phyloP scores from a whole-genome alignment of 1,284 basidiomycete genomes.

The Ganoderma boninense region DNA sequence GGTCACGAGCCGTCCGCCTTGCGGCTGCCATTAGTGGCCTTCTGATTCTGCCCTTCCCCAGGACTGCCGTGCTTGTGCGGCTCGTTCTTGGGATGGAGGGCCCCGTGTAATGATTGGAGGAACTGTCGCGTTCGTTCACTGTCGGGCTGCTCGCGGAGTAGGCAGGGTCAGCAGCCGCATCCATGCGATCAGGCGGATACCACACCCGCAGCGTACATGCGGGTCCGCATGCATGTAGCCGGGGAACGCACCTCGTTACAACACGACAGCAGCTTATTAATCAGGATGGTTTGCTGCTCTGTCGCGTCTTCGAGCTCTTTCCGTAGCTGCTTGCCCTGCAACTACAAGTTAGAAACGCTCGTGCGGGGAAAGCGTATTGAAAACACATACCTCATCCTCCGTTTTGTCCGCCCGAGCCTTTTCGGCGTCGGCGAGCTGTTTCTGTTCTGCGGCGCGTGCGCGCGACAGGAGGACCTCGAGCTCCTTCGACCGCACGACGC shows the following conservation, averaged over 20 bases:
- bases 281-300: slow-evolving; percentile 75
- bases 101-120: slow-evolving; percentile 74
- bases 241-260: slow-evolving; percentile 76
- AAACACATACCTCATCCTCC: slow-evolving; percentile 70
- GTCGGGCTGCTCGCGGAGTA: slow-evolving; percentile 61
- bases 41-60: slow-evolving; percentile 23
- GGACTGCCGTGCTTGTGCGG: slow-evolving; percentile 20
- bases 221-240: slow-evolving; percentile 52
- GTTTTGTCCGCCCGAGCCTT: slow-evolving; percentile 69
- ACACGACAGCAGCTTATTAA: slow-evolving; percentile 81
- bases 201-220: neutral
- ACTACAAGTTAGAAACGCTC: slow-evolving; percentile 7
- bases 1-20: slow-evolving; percentile 32
- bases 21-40: slow-evolving; percentile 24
- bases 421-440: slow-evolving; percentile 78
- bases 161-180: slow-evolving; percentile 30
- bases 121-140: slow-evolving; percentile 81
- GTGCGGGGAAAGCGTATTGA: slow-evolving; percentile 25
- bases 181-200: neutral
- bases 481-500: slow-evolving; percentile 87
- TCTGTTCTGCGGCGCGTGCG: slow-evolving; percentile 84
- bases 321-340: slow-evolving; percentile 67
- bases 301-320: slow-evolving; percentile 80
- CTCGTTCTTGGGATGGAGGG: slow-evolving; percentile 65
- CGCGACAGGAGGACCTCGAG: slow-evolving; percentile 84